Percentiles rank a stretch among this genome's conserved stretches.
phyloP scores from a whole-genome alignment of 2,329 filamentous ascomycete species.

The Claviceps maximensis region DNA sequence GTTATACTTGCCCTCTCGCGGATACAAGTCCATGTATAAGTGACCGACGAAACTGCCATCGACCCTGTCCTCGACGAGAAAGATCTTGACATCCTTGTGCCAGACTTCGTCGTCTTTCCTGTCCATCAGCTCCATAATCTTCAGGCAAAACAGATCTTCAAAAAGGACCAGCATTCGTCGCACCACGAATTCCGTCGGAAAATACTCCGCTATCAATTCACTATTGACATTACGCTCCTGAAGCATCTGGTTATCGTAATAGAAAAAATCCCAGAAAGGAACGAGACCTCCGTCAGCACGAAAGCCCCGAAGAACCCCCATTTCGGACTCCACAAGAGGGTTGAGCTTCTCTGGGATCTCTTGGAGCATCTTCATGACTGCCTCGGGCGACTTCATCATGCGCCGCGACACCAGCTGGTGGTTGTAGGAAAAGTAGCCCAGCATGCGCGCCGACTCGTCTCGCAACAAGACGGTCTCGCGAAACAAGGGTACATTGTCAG shows the following conservation, averaged over 20 bases:
- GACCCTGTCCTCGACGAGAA: background rate
- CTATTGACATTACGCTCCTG: background rate
- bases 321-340: background rate
- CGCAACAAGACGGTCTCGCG: background rate
- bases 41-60: background rate
- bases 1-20: background rate
- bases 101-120: background rate
- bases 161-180: background rate
- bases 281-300: background rate
- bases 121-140: background rate
- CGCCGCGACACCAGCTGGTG: background rate
- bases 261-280: background rate
- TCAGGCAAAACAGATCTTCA: background rate
- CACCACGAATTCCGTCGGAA: background rate
- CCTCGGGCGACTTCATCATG: background rate
- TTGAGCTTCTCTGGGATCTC: background rate
- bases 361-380: background rate
- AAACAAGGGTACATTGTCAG: background rate
- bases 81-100: background rate
- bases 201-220: background rate
- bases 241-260: background rate
- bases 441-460: background rate
- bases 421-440: background rate
- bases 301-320: background rate
- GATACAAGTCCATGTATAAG: background rate